These are phyloP conservation scores for Cystofilobasidium macerans DNA, from an alignment of 768 basidiomycete species.

Conservation along the genomic window DNA sequence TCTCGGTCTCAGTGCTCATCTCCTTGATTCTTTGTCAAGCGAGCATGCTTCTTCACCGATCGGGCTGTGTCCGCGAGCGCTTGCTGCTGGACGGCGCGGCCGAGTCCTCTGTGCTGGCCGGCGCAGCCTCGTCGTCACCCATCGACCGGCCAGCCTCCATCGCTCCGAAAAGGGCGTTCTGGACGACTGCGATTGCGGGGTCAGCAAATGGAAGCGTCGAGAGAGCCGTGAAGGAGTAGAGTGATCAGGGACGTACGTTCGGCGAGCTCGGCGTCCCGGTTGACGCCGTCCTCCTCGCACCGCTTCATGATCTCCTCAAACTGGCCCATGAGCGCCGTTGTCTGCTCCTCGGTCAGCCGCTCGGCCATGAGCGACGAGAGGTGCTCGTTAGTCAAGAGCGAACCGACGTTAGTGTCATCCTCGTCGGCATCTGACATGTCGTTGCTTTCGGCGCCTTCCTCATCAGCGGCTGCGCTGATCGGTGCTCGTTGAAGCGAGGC, in stretches of 20 bases:
- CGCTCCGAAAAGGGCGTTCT: conserved; percentile 15
- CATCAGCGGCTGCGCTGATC: not conserved
- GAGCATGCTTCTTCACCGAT: not conserved
- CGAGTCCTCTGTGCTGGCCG: not conserved
- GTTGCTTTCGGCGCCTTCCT: conserved; percentile 1
- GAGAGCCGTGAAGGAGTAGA: not conserved
- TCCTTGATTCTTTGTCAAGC: no score
- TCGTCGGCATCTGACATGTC: conserved; percentile 7
- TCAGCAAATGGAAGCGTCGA: not conserved
- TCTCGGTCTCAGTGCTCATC: no score
- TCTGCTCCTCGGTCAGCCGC: conserved; percentile 26
- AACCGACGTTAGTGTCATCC: not conserved
- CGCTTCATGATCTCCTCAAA: conserved; percentile 25
- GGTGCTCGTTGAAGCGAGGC: not conserved
- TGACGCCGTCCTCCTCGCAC: conserved; percentile 26
- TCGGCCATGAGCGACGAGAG: conserved; percentile 23
- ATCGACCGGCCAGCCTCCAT: conserved; percentile 20
- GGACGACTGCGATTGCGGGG: conserved; percentile 7
- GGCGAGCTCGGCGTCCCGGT: conserved; percentile 24
- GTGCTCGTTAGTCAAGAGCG: no score
- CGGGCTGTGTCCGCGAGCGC: not conserved
- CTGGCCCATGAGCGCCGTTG: conserved; percentile 21
- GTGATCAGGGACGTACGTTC: conserved; percentile 11
- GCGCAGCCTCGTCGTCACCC: not conserved
- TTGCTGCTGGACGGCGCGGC: not conserved